These are phyloP conservation scores for Sergeia podlipaevii DNA, from an alignment of 208 protist genomes.

Conservation along the genomic window DNA sequence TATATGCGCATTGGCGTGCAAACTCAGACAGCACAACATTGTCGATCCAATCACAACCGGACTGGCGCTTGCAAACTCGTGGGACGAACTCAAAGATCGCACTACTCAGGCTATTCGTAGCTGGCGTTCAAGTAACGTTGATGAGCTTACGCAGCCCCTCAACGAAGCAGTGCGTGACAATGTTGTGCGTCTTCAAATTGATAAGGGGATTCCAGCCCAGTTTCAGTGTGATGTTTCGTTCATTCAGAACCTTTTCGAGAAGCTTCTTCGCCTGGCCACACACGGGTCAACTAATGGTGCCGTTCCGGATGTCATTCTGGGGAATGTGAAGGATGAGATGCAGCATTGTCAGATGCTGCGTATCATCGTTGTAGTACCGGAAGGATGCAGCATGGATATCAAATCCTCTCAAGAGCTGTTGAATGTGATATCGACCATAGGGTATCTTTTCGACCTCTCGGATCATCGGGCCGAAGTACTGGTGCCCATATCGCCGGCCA, in stretches of 20 bases:
- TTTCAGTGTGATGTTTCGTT: slow-evolving; percentile 18
- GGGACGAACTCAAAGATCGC: slow-evolving; percentile 22
- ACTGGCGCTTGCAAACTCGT: slow-evolving; percentile 16
- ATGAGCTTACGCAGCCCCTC: slow-evolving; percentile 16
- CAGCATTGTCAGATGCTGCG: too few relatives aligned
- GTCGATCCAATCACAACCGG: slow-evolving; percentile 1
- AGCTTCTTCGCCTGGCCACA: slow-evolving; percentile 3
- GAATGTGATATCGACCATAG: slow-evolving; percentile 2
- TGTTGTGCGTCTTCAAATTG: too few relatives aligned
- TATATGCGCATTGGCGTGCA: slow-evolving; percentile 3
- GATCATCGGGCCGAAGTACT: slow-evolving; percentile 4
- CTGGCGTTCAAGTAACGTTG: slow-evolving; percentile 17
- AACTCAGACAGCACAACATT: slow-evolving; percentile 3
- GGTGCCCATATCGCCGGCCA: slow-evolving; percentile 11
- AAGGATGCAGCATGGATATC: too few relatives aligned
- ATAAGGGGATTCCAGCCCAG: not conserved
- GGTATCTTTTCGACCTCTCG: slow-evolving; percentile 11
- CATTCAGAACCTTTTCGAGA: slow-evolving; percentile 6
- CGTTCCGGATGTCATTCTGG: too few relatives aligned
- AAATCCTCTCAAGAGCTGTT: slow-evolving; percentile 5
- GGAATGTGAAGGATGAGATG: too few relatives aligned
- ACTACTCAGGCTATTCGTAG: slow-evolving; percentile 22
- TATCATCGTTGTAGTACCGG: too few relatives aligned
- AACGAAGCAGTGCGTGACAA: not conserved
- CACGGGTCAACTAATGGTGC: too few relatives aligned